Conservation (phyloP, 2,329 filamentous ascomycete genomes). For the Cryphonectria naterciae region DNA sequence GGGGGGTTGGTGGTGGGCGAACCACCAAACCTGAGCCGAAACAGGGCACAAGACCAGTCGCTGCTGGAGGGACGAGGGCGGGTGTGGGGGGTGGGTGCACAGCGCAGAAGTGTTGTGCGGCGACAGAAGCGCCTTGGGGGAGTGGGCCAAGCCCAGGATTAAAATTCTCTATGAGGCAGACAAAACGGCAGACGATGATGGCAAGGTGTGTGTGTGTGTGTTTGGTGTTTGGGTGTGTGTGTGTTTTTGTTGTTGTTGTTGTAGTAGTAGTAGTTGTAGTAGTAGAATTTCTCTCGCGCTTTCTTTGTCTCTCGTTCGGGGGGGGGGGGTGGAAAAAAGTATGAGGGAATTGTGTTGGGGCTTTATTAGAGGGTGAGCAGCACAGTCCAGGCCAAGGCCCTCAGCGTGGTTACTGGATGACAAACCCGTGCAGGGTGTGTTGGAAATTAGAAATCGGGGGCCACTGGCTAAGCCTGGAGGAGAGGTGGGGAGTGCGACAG, state of each 20-base stretch:
- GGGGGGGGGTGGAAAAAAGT: background rate
- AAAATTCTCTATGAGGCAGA: conserved; percentile 20
- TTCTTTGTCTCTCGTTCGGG: background rate
- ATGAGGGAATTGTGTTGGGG: conserved; percentile 24
- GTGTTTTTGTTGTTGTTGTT: background rate
- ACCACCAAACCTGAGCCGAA: conserved; percentile 4
- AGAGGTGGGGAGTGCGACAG: conserved; percentile 2
- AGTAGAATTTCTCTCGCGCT: background rate
- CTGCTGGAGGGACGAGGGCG: conserved; percentile 1
- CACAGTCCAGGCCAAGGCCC: conserved; percentile 4
- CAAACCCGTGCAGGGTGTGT: conserved; percentile 21
- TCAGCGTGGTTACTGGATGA: conserved; percentile 13
- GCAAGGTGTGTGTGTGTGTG: background rate
- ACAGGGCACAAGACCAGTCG: conserved; percentile 7
- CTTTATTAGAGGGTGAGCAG: conserved; percentile 20
- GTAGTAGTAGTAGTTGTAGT: background rate
- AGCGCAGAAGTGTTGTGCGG: conserved; percentile 15
- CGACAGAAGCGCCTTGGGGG: conserved; percentile 26
- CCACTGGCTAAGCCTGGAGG: conserved; percentile 11
- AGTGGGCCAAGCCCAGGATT: conserved; percentile 28
- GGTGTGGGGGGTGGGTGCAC: background rate
- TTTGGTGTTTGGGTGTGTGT: background rate
- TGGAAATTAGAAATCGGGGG: conserved; percentile 23
- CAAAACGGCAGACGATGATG: conserved; percentile 28
- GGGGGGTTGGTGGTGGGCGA: background rate